These are phyloP conservation scores for Fusarium torulosum DNA, from an alignment of 2,329 filamentous ascomycete species.

Conservation along the genomic window DNA sequence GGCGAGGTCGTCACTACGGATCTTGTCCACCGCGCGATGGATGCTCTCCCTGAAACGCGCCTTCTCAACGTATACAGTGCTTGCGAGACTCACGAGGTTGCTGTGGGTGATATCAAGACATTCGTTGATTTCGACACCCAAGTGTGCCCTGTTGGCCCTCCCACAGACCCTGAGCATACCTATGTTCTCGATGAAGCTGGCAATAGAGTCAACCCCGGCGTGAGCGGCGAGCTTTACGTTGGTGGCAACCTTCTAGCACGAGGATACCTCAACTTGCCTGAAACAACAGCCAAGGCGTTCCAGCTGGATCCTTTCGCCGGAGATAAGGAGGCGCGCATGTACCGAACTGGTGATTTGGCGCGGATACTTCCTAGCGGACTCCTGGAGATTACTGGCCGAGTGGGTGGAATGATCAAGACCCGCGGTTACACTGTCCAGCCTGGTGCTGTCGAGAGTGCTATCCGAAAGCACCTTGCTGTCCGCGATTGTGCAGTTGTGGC, in stretches of 20 bases:
- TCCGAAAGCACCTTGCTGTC: slow-evolving; percentile 77
- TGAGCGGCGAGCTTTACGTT: slow-evolving; percentile 79
- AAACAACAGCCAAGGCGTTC: slow-evolving; percentile 81
- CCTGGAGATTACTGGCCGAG: slow-evolving; percentile 80
- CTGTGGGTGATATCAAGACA: slow-evolving; percentile 78
- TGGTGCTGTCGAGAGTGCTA: slow-evolving; percentile 79
- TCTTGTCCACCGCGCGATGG: slow-evolving; percentile 75
- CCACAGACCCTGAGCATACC: slow-evolving; percentile 74
- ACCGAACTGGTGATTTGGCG: slow-evolving; percentile 79
- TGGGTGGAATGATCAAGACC: slow-evolving; percentile 85
- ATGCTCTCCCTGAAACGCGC: slow-evolving; percentile 75
- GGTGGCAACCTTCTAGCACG: slow-evolving; percentile 80
- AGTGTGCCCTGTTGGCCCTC: slow-evolving; percentile 80
- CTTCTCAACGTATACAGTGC: slow-evolving; percentile 86
- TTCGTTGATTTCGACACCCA: slow-evolving; percentile 73
- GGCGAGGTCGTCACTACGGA: slow-evolving; percentile 86
- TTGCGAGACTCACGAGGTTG: slow-evolving; percentile 84
- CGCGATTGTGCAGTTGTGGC: slow-evolving; percentile 78
- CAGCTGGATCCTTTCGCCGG: slow-evolving; percentile 72
- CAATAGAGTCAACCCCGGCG: slow-evolving; percentile 71
- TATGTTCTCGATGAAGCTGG: slow-evolving; percentile 80
- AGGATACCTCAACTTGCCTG: slow-evolving; percentile 83
- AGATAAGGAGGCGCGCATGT: slow-evolving; percentile 74
- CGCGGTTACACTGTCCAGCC: slow-evolving; percentile 83
- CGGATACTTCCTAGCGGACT: slow-evolving; percentile 74